These are phyloP conservation scores for Colletotrichum scovillei DNA, from an alignment of 2,329 filamentous ascomycete genomes.

Conservation along the genomic window DNA sequence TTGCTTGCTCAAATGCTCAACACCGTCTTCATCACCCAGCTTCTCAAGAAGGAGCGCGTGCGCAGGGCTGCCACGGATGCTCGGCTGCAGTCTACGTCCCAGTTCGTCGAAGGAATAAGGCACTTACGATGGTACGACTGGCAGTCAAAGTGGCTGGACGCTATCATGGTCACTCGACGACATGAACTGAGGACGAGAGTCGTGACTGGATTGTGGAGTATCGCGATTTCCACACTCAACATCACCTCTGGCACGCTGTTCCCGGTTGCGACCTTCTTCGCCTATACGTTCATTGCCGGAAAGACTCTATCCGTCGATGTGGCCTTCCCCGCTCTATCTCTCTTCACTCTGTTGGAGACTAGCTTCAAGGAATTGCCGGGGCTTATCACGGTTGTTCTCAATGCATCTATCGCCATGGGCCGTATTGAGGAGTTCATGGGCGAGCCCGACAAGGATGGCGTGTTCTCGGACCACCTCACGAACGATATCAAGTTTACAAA, in stretches of 20 bases:
- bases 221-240: constrained; percentile 76
- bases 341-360: constrained; percentile 81
- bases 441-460: constrained; percentile 79
- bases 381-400: constrained; percentile 80
- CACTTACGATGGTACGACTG: constrained; percentile 86
- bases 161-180: constrained; percentile 75
- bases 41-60: constrained; percentile 76
- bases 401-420: constrained; percentile 83
- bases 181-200: constrained; percentile 75
- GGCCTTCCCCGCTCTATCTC: constrained; percentile 86
- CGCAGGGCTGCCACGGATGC: constrained; percentile 81
- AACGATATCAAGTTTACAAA: constrained; percentile 65
- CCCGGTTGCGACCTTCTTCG: constrained; percentile 83
- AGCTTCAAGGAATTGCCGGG: constrained; percentile 81
- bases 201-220: constrained; percentile 70
- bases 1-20: constrained; percentile 77
- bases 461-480: constrained; percentile 48
- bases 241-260: constrained; percentile 79
- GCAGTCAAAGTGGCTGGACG: constrained; percentile 79
- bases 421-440: constrained; percentile 89
- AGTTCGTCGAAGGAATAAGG: constrained; percentile 88
- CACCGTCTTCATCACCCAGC: constrained; percentile 70
- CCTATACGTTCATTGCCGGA: constrained; percentile 79
- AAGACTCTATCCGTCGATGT: constrained; percentile 80
- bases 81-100: constrained; percentile 82